Percentiles rank a stretch among this genome's conserved stretches.
Conservation (phyloP, 495 filamentous ascomycete genomes). For the Neurospora sp. region DNA sequence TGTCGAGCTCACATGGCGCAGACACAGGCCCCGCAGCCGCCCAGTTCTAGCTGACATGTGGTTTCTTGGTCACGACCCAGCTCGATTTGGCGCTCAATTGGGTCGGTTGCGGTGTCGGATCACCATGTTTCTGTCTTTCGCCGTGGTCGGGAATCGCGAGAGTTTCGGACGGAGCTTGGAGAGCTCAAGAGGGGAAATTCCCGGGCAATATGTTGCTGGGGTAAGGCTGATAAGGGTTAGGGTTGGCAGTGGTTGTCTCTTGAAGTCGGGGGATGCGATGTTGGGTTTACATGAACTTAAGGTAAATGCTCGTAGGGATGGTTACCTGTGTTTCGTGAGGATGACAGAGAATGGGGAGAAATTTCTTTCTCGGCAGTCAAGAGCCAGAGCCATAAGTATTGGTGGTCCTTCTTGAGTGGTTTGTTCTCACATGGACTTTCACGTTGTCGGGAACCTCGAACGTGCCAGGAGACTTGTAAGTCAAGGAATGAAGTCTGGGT, state of each 20-base stretch:
- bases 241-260: background rate
- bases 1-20: constrained; percentile 9
- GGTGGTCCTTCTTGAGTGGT: background rate
- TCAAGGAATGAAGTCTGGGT: background rate
- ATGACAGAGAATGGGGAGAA: background rate
- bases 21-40: constrained; percentile 10
- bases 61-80: background rate
- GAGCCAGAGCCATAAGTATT: background rate
- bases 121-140: background rate
- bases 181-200: background rate
- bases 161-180: background rate
- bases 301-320: background rate
- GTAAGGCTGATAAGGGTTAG: background rate
- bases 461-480: background rate
- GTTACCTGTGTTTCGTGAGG: background rate
- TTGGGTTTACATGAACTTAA: background rate
- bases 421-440: background rate
- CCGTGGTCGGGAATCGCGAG: background rate
- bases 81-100: constrained; percentile 2
- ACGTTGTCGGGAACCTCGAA: background rate
- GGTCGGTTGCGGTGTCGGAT: background rate
- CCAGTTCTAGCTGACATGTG: constrained; percentile 16
- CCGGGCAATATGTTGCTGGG: background rate
- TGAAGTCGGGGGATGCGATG: background rate
- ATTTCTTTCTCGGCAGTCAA: background rate